phyloP scores from a whole-genome alignment of 2,329 filamentous ascomycete species.

The Diplodia corticola region DNA sequence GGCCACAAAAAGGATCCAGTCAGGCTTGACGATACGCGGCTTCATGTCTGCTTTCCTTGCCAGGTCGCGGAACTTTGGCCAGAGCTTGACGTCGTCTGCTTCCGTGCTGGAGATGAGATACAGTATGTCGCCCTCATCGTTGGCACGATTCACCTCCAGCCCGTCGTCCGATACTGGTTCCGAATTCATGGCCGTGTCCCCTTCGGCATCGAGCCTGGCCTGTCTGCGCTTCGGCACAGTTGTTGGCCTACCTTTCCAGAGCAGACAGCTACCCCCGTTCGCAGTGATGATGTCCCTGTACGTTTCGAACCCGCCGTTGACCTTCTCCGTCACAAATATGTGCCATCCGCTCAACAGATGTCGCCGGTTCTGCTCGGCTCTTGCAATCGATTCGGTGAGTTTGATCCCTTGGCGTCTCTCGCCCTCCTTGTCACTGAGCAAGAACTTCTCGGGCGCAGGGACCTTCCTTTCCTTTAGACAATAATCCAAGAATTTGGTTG shows the following conservation, averaged over 20 bases:
- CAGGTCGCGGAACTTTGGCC: slow-evolving; percentile 78
- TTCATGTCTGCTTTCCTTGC: slow-evolving; percentile 75
- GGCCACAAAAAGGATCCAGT: slow-evolving; percentile 88
- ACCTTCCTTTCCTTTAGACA: slow-evolving; percentile 69
- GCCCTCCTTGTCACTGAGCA: slow-evolving; percentile 68
- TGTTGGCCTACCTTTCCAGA: slow-evolving; percentile 73
- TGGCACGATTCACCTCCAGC: slow-evolving; percentile 47
- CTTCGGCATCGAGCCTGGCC: slow-evolving; percentile 31
- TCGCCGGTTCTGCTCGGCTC: slow-evolving; percentile 75
- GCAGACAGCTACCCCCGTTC: slow-evolving; percentile 80
- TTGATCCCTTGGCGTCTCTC: slow-evolving; percentile 72
- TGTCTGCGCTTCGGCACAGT: slow-evolving; percentile 46
- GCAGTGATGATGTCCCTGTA: slow-evolving; percentile 83
- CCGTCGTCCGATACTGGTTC: slow-evolving; percentile 51
- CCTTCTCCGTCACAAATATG: slow-evolving; percentile 80
- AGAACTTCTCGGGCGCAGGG: slow-evolving; percentile 64
- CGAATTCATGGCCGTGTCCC: slow-evolving; percentile 34
- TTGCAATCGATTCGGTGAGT: slow-evolving; percentile 65
- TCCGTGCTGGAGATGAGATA: slow-evolving; percentile 74
- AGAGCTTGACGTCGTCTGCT: slow-evolving; percentile 70
- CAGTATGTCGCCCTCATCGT: slow-evolving; percentile 57
- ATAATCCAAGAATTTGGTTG: slow-evolving; percentile 74
- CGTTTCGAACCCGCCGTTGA: slow-evolving; percentile 78
- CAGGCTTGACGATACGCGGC: slow-evolving; percentile 75
- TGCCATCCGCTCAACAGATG: slow-evolving; percentile 72